Evolutionary conservation across 129 eudicot genomes (phyloP), one percentile per base, ranked within the genome.

Genomic region (Dittrichia graveolens): DNA sequence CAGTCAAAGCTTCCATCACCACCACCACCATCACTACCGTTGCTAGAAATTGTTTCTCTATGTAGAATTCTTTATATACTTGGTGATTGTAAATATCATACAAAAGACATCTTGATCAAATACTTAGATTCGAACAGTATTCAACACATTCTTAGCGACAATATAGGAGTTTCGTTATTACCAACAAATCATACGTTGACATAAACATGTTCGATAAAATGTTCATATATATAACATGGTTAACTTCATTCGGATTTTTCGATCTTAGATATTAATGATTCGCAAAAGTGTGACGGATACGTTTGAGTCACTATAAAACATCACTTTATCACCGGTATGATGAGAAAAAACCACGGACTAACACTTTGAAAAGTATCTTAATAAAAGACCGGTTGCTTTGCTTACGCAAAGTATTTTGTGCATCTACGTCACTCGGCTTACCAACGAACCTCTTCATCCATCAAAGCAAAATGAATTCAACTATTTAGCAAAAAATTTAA

Each of bases 31-130:
- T 6, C 34, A 56, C 19, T 1, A 18, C 16, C 4, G 64, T 43
- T 37, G 74, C 63, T 46, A 71, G 70, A 34, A 71, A 72, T 56
- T 85, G 89, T 79, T 85, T 85, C 80, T 42, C 70, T 54, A 45
- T 82, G 82, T 85, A 79, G 79, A 45, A 24, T 24, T 15, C 4
- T 34, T 9, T 31, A 62, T 44, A 43, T 35, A 70, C 49, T 41
- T 42, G 7, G 7, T 54, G 45, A 6, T 8, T 75, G 77, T 70
- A 70, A 50, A 61, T 78, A 71, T 61, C 77, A 50, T 78, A 34
- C 50, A 78, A 42, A 11, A 71, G 71, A 78, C 82, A 43, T 71
- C 31, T 61, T 14, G 12, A 61, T 49, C 66, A 70, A 49, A 52
- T 52, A 61, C 57, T 52, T 52, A 44, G 50, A 15, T 70, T 43